Base-by-base conservation (phyloP, 495 filamentous ascomycete genomes). In the Apiosordaria backusii region DNA sequence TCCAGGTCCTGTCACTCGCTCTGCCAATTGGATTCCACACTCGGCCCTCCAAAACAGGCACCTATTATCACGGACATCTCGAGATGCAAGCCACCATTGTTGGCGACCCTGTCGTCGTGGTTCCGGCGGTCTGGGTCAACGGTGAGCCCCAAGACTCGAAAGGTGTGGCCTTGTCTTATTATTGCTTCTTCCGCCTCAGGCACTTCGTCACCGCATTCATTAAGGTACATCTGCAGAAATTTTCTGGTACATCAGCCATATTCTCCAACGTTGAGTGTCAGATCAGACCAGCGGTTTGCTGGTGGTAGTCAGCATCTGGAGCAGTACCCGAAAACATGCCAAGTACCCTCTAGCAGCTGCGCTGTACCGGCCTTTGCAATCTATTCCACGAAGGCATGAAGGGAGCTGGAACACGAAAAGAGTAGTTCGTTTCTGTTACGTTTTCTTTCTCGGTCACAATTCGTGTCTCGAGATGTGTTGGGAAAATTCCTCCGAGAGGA, bases 71-170 rank as follows among this genome's bases (percentile, higher is more conserved):
- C 57, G 6, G 4, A 59, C 57, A 24, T 27, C 22, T 18, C 23
- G 10, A 59, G 16, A 59, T 59, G 57, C 57, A 59, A 59, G 57
- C 57, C 57, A 59, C 57, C 21, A 21, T 59, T 45, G 35, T 45
- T 45, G 29, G 10, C 29, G 29, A n/a, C n/a, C n/a, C 53, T 21
- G 22, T n/a, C 53, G 53, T 55, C 53, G 21, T 22, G 18, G 55
- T 23, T 59, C 57, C 57, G 22, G 21, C 21, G 13, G 10, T 25
- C 57, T 59, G 57, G 57, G 23, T 26, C 18, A 22, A 21, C 53
- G 19, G 53, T 9, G 23, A n/a, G 19, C 19, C 53, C n/a, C 9
- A n/a, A 3, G 19, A 22, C 53, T 57, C 9, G 19, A 25, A n/a
- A n/a, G n/a, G n/a, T n/a, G n/a, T 18, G 24, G 16, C 57, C n/a